Evolutionary conservation across 2,329 filamentous ascomycete species (phyloP).

Genomic region (Harringtonia lauricola): DNA sequence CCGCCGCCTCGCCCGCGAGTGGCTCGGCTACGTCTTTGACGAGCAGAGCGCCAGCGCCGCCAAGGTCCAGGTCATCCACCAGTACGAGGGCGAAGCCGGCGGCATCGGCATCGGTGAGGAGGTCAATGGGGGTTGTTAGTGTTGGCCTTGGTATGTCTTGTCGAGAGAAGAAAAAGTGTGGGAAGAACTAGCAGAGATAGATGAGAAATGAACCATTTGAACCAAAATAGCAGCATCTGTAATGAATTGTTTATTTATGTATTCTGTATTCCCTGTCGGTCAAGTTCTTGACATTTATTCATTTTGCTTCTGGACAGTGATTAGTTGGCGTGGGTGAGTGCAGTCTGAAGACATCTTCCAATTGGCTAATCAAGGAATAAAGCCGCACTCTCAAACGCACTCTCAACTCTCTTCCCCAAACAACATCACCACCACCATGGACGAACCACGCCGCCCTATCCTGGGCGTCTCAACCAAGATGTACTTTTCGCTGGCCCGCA

Average conservation of each 20-base stretch:
- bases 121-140: no score
- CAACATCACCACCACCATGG: background rate
- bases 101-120: slow-evolving; percentile 13
- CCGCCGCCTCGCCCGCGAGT: slow-evolving; percentile 66
- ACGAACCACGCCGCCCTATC: slow-evolving; percentile 39
- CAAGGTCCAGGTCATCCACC: slow-evolving; percentile 31
- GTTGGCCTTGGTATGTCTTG: no score
- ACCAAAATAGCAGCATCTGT: no score
- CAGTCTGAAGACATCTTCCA: no score
- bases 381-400: slow-evolving; percentile 3
- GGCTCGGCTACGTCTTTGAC: slow-evolving; percentile 77
- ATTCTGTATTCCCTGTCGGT: no score
- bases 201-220: no score
- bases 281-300: no score
- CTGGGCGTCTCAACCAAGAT: slow-evolving; percentile 69
- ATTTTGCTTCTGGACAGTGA: no score
- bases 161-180: slow-evolving; percentile 10
- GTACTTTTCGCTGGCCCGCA: slow-evolving; percentile 63
- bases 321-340: no score
- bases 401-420: background rate
- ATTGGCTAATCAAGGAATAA: no score
- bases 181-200: no score
- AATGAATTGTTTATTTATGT: no score
- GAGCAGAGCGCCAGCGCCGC: slow-evolving; percentile 43
- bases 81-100: slow-evolving; percentile 19